A percentile compares a stretch with the other conserved stretches of the same genome.
phyloP scores from a whole-genome alignment of 768 basidiomycete genomes.

The Termitomyces sp. region DNA sequence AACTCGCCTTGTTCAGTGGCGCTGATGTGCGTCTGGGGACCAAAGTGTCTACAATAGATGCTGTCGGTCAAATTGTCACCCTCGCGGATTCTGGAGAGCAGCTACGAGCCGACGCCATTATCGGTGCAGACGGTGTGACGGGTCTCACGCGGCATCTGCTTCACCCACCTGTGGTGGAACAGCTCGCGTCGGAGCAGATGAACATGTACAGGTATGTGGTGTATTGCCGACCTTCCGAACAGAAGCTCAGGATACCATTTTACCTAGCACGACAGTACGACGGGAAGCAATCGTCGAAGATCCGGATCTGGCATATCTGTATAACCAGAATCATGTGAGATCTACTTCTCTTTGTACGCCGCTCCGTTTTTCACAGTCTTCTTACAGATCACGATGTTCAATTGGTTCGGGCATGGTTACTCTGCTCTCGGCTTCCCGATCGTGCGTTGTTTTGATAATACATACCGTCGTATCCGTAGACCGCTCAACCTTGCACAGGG shows the following conservation, averaged over 20 bases:
- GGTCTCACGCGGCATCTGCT: slow-evolving; percentile 36
- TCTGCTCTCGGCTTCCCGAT: slow-evolving; percentile 29
- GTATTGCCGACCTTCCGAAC: neutral
- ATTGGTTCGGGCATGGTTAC: slow-evolving; percentile 32
- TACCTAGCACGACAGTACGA: slow-evolving; percentile 36
- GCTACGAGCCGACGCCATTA: slow-evolving; percentile 45
- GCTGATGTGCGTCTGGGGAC: slow-evolving; percentile 35
- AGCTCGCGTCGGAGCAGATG: slow-evolving; percentile 17
- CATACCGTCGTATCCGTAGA: neutral
- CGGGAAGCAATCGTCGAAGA: slow-evolving; percentile 35
- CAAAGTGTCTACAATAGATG: slow-evolving; percentile 26
- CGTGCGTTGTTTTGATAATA: slow-evolving; percentile 16
- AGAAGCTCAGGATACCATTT: neutral
- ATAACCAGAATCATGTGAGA: slow-evolving; percentile 21
- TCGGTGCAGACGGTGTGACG: slow-evolving; percentile 52
- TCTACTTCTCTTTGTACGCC: neutral
- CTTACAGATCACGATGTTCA: slow-evolving; percentile 22
- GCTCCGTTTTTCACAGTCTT: neutral
- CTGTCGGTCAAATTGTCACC: slow-evolving; percentile 25
- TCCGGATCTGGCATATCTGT: slow-evolving; percentile 32
- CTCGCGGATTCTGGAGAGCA: slow-evolving; percentile 34
- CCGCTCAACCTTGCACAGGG: slow-evolving; percentile 27
- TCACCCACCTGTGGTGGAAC: slow-evolving; percentile 24
- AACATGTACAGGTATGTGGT: slow-evolving; percentile 42
- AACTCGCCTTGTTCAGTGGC: slow-evolving; percentile 40